Evolutionary conservation across 2,329 filamentous ascomycete genomes (phyloP).

Genomic region (Hansfordia pulvinata): DNA sequence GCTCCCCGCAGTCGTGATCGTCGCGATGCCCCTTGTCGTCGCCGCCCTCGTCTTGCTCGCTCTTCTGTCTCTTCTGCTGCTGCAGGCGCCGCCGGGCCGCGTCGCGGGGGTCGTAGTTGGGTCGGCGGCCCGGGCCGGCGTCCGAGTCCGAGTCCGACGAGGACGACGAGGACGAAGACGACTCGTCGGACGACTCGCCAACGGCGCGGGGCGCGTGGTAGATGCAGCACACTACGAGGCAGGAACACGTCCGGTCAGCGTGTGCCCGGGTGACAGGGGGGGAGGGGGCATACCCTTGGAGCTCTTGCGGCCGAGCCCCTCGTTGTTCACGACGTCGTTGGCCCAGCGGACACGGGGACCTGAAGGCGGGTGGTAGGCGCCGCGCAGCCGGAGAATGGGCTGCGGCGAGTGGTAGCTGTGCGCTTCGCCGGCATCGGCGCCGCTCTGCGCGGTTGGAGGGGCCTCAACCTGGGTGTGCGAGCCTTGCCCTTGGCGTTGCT

Average conservation of each 20-base stretch:
- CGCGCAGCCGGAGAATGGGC: constrained; percentile 40
- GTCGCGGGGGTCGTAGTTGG: constrained; percentile 16
- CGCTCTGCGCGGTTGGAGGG: too few relatives aligned
- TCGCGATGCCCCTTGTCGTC: constrained; percentile 21
- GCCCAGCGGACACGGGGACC: constrained; percentile 75
- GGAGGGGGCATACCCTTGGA: constrained; percentile 58
- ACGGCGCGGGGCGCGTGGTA: constrained; percentile 77
- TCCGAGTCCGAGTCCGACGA: constrained; percentile 37
- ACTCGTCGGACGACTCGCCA: constrained; percentile 67
- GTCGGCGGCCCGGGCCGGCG: constrained; percentile 24
- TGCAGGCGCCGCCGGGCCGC: constrained; percentile 13
- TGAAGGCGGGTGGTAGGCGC: constrained; percentile 27
- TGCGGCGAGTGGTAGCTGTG: too few relatives aligned
- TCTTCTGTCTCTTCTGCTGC: constrained; percentile 16
- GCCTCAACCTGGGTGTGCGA: too few relatives aligned
- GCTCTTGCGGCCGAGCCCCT: constrained; percentile 84
- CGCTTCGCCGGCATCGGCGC: too few relatives aligned
- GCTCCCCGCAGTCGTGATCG: constrained; percentile 19
- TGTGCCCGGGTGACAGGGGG: too few relatives aligned
- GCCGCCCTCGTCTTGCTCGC: constrained; percentile 21
- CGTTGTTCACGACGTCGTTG: constrained; percentile 87
- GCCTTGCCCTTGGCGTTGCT: too few relatives aligned
- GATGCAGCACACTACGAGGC: constrained; percentile 79
- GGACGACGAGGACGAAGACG: constrained; percentile 42
- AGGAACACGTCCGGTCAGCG: too few relatives aligned